phyloP scores from a whole-genome alignment of 2,329 filamentous ascomycete species.

The Sporothrix inflata region DNA sequence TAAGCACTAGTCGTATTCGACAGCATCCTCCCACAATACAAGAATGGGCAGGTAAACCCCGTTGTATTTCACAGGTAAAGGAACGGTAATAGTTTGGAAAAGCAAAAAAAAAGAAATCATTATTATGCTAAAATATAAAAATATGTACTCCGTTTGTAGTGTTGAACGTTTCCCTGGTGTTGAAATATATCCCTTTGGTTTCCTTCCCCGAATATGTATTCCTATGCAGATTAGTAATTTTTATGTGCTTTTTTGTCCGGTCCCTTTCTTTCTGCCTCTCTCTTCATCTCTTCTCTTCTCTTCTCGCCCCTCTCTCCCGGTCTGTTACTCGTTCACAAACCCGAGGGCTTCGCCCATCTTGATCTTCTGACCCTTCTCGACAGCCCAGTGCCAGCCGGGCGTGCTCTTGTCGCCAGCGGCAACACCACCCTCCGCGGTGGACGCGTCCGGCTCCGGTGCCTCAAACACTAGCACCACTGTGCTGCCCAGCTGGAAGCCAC shows the following conservation, averaged over 20 bases:
- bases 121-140: not conserved
- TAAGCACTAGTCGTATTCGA: constrained; percentile 4
- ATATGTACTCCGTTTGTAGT: constrained; percentile 24
- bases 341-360: constrained; percentile 89
- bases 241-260: not conserved
- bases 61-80: not conserved
- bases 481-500: constrained; percentile 93
- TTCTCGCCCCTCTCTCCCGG: not conserved
- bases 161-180: constrained; percentile 30
- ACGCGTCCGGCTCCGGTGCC: constrained; percentile 62
- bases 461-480: constrained; percentile 97
- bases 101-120: not conserved
- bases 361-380: constrained; percentile 84
- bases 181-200: constrained; percentile 20
- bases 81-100: not conserved
- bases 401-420: constrained; percentile 57
- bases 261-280: not conserved
- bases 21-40: not conserved
- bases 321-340: constrained; percentile 59
- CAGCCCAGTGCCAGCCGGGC: constrained; percentile 80
- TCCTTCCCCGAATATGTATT: constrained; percentile 10
- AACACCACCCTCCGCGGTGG: constrained; percentile 46
- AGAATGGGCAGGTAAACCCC: too few relatives aligned
- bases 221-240: constrained; percentile 18
- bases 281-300: not conserved